These are phyloP conservation scores for Tulasnella calospora DNA, from an alignment of 768 basidiomycete genomes.

Conservation along the genomic window DNA sequence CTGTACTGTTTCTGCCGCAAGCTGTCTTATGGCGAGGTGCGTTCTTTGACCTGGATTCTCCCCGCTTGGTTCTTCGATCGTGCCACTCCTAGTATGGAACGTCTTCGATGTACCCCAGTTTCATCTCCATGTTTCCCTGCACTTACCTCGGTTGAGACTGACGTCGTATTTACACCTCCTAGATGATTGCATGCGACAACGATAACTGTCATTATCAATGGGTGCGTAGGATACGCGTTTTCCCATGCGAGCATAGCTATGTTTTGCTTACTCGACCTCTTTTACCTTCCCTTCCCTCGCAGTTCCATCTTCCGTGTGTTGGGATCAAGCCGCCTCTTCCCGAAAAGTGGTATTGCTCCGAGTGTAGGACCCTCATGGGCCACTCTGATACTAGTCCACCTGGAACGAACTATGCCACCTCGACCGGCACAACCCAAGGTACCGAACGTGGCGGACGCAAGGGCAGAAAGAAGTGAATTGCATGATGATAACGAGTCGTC, in stretches of 20 bases:
- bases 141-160: conserved; percentile 25
- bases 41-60: conserved; percentile 9
- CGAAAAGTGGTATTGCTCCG: conserved; percentile 55
- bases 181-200: conserved; percentile 75
- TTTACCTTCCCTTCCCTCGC: conserved; percentile 8
- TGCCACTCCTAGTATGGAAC: neutral
- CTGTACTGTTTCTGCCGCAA: conserved; percentile 62
- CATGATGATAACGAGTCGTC: neutral
- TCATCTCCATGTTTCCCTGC: neutral
- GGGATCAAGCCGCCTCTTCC: conserved; percentile 53
- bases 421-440: conserved; percentile 26
- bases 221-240: conserved; percentile 41
- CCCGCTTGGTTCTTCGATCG: neutral
- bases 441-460: conserved; percentile 24
- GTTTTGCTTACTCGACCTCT: neutral
- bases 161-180: conserved; percentile 46
- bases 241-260: neutral
- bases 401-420: neutral
- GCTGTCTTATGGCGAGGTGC: conserved; percentile 55
- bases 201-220: conserved; percentile 64
- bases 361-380: conserved; percentile 37
- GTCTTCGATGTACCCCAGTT: neutral
- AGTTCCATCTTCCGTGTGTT: conserved; percentile 64
- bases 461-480: conserved; percentile 20
- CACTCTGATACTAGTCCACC: conserved; percentile 36